A percentile compares a stretch with the other conserved stretches of the same genome.
phyloP scores from a whole-genome alignment of 1,284 basidiomycete genomes.

The Pyrrhoderma lamaoense region DNA sequence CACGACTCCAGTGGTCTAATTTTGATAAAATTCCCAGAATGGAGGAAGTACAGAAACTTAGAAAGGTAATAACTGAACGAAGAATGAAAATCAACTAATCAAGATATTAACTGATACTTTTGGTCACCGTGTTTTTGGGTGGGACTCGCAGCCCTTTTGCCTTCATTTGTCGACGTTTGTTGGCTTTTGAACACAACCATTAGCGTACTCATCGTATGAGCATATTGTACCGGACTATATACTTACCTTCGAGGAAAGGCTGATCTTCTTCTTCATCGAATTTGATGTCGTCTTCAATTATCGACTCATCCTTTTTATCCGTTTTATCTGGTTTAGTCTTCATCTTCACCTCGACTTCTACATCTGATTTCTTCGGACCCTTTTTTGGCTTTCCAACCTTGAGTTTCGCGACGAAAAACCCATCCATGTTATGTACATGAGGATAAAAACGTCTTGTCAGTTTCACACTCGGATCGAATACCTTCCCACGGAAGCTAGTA shows the following conservation, averaged over 20 bases:
- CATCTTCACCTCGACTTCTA: slow-evolving; percentile 31
- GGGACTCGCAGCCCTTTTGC: slow-evolving; percentile 60
- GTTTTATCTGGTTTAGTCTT: slow-evolving; percentile 30
- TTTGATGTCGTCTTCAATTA: slow-evolving; percentile 28
- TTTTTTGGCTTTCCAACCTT: slow-evolving; percentile 80
- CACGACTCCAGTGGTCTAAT: too few species aligned
- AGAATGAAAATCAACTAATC: background rate
- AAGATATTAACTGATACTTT: slow-evolving; percentile 1
- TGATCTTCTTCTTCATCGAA: slow-evolving; percentile 71
- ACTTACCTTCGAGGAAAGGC: slow-evolving; percentile 61
- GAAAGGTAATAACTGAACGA: background rate
- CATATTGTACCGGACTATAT: slow-evolving; percentile 11
- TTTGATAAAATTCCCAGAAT: too few species aligned
- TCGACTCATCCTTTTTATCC: slow-evolving; percentile 23
- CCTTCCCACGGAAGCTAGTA: slow-evolving; percentile 84
- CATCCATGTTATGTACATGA: slow-evolving; percentile 94
- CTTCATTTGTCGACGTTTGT: slow-evolving; percentile 65
- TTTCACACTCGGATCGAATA: slow-evolving; percentile 73
- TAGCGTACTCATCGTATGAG: slow-evolving; percentile 16
- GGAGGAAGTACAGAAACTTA: too few species aligned
- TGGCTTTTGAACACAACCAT: slow-evolving; percentile 37
- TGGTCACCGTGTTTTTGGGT: slow-evolving; percentile 1
- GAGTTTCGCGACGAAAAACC: slow-evolving; percentile 98
- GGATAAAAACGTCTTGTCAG: slow-evolving; percentile 88
- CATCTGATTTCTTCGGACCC: slow-evolving; percentile 25